Conservation (phyloP, 768 basidiomycete genomes). For the Panaeolus papilionaceus region DNA sequence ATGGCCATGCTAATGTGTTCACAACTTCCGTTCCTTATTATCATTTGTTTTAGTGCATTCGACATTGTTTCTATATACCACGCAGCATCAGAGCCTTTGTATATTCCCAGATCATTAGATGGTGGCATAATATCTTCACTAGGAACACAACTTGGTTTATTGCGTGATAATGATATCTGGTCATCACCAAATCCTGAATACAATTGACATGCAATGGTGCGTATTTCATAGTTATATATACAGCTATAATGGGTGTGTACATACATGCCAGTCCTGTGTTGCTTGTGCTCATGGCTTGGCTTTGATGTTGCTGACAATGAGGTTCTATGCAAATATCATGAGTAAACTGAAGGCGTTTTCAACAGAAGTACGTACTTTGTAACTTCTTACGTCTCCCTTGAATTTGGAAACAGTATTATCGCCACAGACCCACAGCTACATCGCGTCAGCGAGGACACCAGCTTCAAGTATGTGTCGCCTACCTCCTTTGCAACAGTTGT, state of each 20-base stretch:
- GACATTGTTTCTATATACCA: background rate
- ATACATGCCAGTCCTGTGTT: background rate
- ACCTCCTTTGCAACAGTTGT: constrained; percentile 89
- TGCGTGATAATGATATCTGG: background rate
- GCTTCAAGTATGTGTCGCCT: constrained; percentile 24
- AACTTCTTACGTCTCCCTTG: constrained; percentile 87
- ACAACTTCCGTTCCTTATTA: background rate
- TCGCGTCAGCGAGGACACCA: background rate
- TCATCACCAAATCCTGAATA: no score
- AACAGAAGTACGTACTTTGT: constrained; percentile 66
- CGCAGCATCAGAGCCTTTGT: background rate
- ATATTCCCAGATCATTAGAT: background rate
- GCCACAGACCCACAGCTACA: constrained; percentile 91
- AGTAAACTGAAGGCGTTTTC: background rate
- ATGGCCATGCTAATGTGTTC: background rate
- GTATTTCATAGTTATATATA: no score
- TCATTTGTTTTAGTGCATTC: background rate
- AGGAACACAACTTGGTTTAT: background rate
- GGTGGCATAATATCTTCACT: constrained; percentile 13
- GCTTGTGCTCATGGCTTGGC: constrained; percentile 48
- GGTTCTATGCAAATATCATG: constrained; percentile 48
- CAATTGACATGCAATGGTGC: no score
- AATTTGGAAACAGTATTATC: constrained; percentile 85
- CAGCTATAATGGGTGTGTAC: no score
- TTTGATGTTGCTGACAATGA: constrained; percentile 79